phyloP scores from a whole-genome alignment of 2,329 filamentous ascomycete genomes.

The Trichoderma polysporum region DNA sequence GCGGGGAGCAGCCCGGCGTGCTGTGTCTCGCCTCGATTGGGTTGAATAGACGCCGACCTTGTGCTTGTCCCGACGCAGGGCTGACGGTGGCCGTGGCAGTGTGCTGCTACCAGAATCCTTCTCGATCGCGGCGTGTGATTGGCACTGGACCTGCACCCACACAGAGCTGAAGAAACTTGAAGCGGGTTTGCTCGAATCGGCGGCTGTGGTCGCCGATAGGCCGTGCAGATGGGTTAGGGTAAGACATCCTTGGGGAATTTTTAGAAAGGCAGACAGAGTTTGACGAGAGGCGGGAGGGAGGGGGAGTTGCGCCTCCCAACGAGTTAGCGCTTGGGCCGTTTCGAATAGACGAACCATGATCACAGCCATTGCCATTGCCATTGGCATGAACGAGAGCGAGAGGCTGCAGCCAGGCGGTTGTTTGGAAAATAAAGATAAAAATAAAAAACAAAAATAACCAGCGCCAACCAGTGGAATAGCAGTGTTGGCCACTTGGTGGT shows the following conservation, averaged over 20 bases:
- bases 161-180: constrained; percentile 18
- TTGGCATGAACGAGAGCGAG: background rate
- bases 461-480: no score
- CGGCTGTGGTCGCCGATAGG: constrained; percentile 9
- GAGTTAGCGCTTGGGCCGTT: background rate
- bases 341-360: background rate
- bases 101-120: constrained; percentile 10
- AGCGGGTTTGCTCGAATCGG: constrained; percentile 8
- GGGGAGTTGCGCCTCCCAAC: background rate
- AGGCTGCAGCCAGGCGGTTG: background rate
- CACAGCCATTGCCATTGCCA: background rate
- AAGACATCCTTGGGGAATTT: background rate
- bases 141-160: constrained; percentile 8
- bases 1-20: background rate
- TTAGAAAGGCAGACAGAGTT: constrained; percentile 11
- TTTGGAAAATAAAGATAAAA: background rate
- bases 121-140: constrained; percentile 19
- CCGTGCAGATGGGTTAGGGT: background rate
- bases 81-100: constrained; percentile 19
- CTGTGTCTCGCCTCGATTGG: constrained; percentile 29
- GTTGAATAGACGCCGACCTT: constrained; percentile 33
- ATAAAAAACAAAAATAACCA: background rate
- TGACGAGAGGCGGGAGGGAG: background rate
- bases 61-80: constrained; percentile 17
- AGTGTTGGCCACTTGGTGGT: no score